Evolutionary conservation across 2,329 filamentous ascomycete species (phyloP).

Genomic region (Ceratocystiopsis brevicomis): DNA sequence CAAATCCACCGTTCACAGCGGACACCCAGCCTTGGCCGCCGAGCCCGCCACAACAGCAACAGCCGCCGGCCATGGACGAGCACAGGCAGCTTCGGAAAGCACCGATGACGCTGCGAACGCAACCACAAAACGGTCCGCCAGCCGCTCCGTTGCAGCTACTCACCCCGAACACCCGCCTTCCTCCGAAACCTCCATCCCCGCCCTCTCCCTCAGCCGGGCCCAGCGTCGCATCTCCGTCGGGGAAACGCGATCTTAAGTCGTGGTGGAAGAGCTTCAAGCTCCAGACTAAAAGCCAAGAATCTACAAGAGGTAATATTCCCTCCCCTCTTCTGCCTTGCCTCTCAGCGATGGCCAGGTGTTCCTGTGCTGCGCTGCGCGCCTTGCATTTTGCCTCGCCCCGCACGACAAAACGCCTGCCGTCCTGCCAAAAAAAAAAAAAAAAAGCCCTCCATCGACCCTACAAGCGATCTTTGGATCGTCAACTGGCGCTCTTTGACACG

Average conservation of each 20-base stretch:
- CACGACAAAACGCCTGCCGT: too few relatives aligned
- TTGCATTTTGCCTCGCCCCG: not conserved
- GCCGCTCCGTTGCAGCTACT: conserved; percentile 1
- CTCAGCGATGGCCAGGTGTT: not conserved
- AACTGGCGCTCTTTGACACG: too few relatives aligned
- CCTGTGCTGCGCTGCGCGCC: too few relatives aligned
- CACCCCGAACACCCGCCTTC: conserved; percentile 3
- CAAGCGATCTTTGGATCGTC: too few relatives aligned
- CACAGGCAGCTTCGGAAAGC: not conserved
- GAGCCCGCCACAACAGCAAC: not conserved
- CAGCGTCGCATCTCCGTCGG: conserved; percentile 49
- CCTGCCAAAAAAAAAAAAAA: too few relatives aligned
- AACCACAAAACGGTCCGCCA: not conserved
- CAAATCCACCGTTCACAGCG: not conserved
- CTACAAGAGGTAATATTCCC: conserved; percentile 6
- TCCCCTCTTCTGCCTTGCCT: too few relatives aligned
- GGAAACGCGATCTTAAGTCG: conserved; percentile 72
- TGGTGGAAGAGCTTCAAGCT: conserved; percentile 97
- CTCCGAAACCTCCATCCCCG: conserved; percentile 2
- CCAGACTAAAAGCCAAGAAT: conserved; percentile 34
- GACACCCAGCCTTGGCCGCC: not conserved
- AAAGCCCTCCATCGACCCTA: too few relatives aligned
- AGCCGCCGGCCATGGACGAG: conserved; percentile 2
- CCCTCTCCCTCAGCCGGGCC: conserved; percentile 15
- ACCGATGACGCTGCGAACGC: not conserved